Percentiles rank a stretch among this genome's conserved stretches.
Conservation (phyloP, 1,284 basidiomycete genomes). For the Caloboletus inedulis region DNA sequence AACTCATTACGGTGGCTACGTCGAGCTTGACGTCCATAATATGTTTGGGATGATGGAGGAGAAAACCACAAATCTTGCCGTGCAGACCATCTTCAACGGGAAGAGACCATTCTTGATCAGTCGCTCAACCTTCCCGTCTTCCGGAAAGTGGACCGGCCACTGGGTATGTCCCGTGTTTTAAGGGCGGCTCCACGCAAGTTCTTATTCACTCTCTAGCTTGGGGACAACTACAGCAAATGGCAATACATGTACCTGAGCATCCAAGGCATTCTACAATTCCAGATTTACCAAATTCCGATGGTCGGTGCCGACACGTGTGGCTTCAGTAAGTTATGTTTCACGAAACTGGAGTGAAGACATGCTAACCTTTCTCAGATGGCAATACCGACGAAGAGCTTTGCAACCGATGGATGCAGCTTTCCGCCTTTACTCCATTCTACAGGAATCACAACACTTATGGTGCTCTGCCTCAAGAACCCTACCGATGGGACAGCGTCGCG, state of each 20-base stretch:
- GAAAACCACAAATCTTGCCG: conserved; percentile 35
- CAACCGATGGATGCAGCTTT: conserved; percentile 78
- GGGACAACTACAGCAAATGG: conserved; percentile 72
- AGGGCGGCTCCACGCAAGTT: not conserved
- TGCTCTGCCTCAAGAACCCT: conserved; percentile 69
- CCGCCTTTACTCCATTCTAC: conserved; percentile 74
- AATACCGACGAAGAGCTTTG: conserved; percentile 82
- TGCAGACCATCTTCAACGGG: conserved; percentile 32
- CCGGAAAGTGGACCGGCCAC: conserved; percentile 63
- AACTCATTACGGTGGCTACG: conserved; percentile 38
- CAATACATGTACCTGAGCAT: conserved; percentile 56
- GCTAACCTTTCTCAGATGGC: conserved; percentile 38
- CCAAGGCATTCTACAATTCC: conserved; percentile 73
- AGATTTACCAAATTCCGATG: conserved; percentile 72
- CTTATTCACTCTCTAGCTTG: conserved; percentile 42
- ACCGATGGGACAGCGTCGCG: conserved; percentile 72
- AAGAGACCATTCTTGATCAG: conserved; percentile 45
- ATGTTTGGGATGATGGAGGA: conserved; percentile 43
- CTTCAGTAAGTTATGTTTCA: conserved; percentile 43
- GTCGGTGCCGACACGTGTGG: conserved; percentile 75
- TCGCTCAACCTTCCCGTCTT: conserved; percentile 52
- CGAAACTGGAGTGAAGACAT: not conserved
- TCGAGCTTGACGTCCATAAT: conserved; percentile 42
- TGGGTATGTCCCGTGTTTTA: conserved; percentile 38
- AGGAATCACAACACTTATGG: conserved; percentile 63